Evolutionary conservation across 768 basidiomycete species (phyloP).

Genomic region (Nevesoporus exiguus): DNA sequence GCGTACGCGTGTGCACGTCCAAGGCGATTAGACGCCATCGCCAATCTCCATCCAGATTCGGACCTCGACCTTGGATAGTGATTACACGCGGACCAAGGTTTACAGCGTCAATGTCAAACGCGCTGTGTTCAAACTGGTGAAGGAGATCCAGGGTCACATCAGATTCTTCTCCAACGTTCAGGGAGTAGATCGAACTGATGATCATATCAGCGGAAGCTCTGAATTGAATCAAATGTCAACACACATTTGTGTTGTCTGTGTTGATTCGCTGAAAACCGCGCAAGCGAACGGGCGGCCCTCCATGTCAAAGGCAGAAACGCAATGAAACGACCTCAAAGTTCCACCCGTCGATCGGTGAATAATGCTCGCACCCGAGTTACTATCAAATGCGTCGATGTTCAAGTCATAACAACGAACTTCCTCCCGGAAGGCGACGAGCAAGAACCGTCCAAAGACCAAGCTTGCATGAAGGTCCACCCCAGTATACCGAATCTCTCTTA

Average conservation of each 20-base stretch:
- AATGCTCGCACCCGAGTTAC: not conserved
- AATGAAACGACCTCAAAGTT: not conserved
- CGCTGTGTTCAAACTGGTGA: slow-evolving; percentile 6
- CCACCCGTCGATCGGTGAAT: not conserved
- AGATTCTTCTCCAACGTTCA: slow-evolving; percentile 3
- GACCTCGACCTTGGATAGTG: not conserved
- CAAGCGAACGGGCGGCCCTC: not conserved
- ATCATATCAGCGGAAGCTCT: not conserved
- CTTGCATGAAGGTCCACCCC: not conserved
- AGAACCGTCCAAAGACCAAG: slow-evolving; percentile 16
- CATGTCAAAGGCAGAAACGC: not conserved
- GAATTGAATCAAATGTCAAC: not conserved
- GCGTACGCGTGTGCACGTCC: slow-evolving; percentile 1
- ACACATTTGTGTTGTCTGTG: not conserved
- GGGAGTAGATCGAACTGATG: slow-evolving; percentile 8
- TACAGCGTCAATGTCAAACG: not conserved
- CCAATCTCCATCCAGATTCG: not conserved
- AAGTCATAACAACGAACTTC: slow-evolving; percentile 11
- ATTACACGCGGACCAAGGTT: not conserved
- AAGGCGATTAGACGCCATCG: not conserved
- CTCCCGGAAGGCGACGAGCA: slow-evolving; percentile 11
- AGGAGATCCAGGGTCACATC: slow-evolving; percentile 13
- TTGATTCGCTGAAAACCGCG: not conserved
- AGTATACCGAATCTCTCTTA: slow-evolving; percentile 8
- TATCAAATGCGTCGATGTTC: not conserved